Evolutionary conservation across 2,329 filamentous ascomycete species (phyloP), one percentile per base, ranked within the genome.

Genomic region (Alternaria sp.): DNA sequence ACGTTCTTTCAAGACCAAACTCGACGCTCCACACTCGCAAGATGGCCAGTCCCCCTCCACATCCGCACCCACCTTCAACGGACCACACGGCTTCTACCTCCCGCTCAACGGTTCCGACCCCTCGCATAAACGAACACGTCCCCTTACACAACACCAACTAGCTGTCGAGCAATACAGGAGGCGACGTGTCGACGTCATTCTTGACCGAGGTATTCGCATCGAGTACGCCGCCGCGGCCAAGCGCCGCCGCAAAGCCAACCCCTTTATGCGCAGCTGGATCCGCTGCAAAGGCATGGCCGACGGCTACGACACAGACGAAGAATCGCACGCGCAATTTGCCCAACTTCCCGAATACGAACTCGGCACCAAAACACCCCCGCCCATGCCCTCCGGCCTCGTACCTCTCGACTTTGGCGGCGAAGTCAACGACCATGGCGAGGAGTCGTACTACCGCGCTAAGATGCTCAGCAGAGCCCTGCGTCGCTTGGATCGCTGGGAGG

Each of bases 131-230:
- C 81, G 93, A 74, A 89, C 90, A 9, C 87, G 92, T 1, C 92
- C 92, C 3, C 87, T 93, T 0, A 96, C 92, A 0, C 91, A 91
- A 36, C 92, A 96, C 78, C 92, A 96, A 79, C 83, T 93, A 43
- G 92, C 92, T 0, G 91, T 96, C 1, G 91, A 93, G 77, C 87
- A 90, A 59, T 93, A 94, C 78, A 86, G 92, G 17, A 91, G 88
- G 64, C 88, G 92, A 73, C 89, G 92, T 6, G 92, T 95, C n/a
- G 90, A 93, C 73, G 90, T 93, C 72, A 92, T 93, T 55, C 86
- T 96, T 15, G 90, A 93, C 69, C 88, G 90, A n/a, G 90, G 90
- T 28, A 82, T 95, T 32, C 88, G 90, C 52, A 86, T 85, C 67
- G 84, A 88, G 55, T 90, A 93, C 73, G 87, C 89, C 73, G 83